phyloP scores from a whole-genome alignment of 2,329 filamentous ascomycete genomes.

The Trichoderma citrinoviride region DNA sequence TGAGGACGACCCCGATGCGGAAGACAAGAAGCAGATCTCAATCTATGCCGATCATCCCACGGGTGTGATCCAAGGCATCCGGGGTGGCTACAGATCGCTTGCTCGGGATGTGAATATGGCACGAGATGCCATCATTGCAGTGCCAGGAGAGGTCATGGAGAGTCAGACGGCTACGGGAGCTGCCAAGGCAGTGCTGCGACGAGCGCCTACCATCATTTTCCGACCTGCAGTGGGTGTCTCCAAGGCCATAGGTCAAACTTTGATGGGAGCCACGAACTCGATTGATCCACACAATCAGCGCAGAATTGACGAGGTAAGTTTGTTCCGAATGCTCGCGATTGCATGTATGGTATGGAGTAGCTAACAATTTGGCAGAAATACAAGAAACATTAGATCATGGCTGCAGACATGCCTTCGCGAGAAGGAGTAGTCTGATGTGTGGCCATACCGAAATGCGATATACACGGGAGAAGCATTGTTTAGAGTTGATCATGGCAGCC shows the following conservation, averaged over 20 bases:
- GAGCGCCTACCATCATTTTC: constrained; percentile 90
- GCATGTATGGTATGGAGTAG: neutral
- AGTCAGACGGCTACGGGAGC: constrained; percentile 77
- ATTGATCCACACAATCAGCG: constrained; percentile 80
- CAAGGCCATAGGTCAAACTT: constrained; percentile 81
- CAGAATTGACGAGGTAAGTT: constrained; percentile 85
- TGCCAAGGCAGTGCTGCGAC: constrained; percentile 71
- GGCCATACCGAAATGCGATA: neutral
- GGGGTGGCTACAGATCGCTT: constrained; percentile 77
- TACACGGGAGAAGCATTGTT: neutral
- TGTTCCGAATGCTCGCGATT: neutral
- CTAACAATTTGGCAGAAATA: constrained; percentile 44
- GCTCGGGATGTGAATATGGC: constrained; percentile 84
- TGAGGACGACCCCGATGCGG: constrained; percentile 61
- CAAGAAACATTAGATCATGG: constrained; percentile 31
- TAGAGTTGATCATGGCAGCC: constrained; percentile 1
- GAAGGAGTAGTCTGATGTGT: neutral
- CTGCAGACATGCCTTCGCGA: neutral
- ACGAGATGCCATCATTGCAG: constrained; percentile 87
- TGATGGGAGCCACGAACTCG: constrained; percentile 89
- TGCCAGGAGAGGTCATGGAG: constrained; percentile 88
- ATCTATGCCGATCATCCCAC: constrained; percentile 93
- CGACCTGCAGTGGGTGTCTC: constrained; percentile 86
- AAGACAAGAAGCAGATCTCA: constrained; percentile 76
- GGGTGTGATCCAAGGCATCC: constrained; percentile 80